A percentile compares a stretch with the other conserved stretches of the same genome.
Conservation (phyloP, 2,329 filamentous ascomycete species). For the Juglanconis oblonga region DNA sequence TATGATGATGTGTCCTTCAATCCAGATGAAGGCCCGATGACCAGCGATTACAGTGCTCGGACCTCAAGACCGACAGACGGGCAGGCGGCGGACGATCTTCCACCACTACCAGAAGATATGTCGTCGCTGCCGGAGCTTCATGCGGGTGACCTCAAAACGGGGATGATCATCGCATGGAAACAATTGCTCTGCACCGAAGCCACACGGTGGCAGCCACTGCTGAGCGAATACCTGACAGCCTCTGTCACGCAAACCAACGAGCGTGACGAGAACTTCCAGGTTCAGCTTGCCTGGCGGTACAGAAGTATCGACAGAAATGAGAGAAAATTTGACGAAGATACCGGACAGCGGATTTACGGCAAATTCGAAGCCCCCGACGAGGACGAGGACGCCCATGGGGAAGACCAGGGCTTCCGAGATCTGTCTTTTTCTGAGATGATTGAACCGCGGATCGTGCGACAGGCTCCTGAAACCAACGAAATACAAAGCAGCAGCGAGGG, state of each 20-base stretch:
- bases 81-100: conserved; percentile 56
- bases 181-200: conserved; percentile 58
- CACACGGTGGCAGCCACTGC: conserved; percentile 64
- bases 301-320: conserved; percentile 52
- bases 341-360: conserved; percentile 70
- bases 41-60: conserved; percentile 9
- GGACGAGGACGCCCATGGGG: conserved; percentile 54
- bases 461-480: conserved; percentile 25
- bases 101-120: conserved; percentile 57
- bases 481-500: background rate
- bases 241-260: conserved; percentile 56
- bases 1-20: conserved; percentile 32
- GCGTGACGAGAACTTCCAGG: conserved; percentile 47
- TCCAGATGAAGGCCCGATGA: conserved; percentile 27
- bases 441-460: conserved; percentile 63
- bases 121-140: conserved; percentile 49
- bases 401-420: conserved; percentile 59
- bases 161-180: conserved; percentile 69
- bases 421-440: conserved; percentile 62
- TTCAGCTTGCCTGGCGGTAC: conserved; percentile 70
- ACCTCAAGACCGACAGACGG: conserved; percentile 24
- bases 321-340: conserved; percentile 60
- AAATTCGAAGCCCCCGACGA: conserved; percentile 73
- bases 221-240: conserved; percentile 61
- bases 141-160: conserved; percentile 46